phyloP scores from a whole-genome alignment of 2,329 filamentous ascomycete genomes.

The Ophiognomonia clavigignenti-juglandacearum region DNA sequence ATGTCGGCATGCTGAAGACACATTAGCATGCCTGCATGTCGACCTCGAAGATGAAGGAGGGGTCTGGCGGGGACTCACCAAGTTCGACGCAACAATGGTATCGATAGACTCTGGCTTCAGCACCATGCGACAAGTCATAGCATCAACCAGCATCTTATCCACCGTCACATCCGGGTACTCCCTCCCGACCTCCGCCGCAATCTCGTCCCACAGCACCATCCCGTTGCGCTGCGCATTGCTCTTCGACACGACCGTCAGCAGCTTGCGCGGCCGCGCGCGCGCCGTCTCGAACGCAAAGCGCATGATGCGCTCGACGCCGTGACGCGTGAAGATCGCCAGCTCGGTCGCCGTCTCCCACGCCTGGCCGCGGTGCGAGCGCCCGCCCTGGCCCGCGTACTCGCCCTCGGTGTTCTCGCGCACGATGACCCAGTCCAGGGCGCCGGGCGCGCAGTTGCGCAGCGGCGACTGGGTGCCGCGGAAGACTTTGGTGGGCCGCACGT shows the following conservation, averaged over 20 bases:
- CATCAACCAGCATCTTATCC: conserved; percentile 62
- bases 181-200: conserved; percentile 47
- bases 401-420: conserved; percentile 63
- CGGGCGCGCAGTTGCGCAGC: conserved; percentile 39
- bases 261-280: conserved; percentile 45
- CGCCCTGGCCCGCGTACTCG: conserved; percentile 61
- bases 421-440: conserved; percentile 61
- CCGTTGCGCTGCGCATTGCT: conserved; percentile 62
- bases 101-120: conserved; percentile 53
- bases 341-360: conserved; percentile 59
- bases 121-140: conserved; percentile 47
- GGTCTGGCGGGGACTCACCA: conserved; percentile 27
- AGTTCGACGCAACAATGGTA: conserved; percentile 59
- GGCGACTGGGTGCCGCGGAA: conserved; percentile 55
- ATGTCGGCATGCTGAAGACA: conserved; percentile 48
- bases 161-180: conserved; percentile 55
- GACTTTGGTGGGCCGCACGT: conserved; percentile 57
- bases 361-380: conserved; percentile 50
- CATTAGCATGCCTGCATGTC: not conserved
- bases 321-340: conserved; percentile 57
- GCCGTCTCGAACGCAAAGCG: conserved; percentile 59
- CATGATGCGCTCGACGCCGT: conserved; percentile 55
- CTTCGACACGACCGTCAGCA: conserved; percentile 60
- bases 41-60: no score
- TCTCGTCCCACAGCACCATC: conserved; percentile 64